Conservation (phyloP, 345 rosid genomes). For the Moringa oleifera region DNA sequence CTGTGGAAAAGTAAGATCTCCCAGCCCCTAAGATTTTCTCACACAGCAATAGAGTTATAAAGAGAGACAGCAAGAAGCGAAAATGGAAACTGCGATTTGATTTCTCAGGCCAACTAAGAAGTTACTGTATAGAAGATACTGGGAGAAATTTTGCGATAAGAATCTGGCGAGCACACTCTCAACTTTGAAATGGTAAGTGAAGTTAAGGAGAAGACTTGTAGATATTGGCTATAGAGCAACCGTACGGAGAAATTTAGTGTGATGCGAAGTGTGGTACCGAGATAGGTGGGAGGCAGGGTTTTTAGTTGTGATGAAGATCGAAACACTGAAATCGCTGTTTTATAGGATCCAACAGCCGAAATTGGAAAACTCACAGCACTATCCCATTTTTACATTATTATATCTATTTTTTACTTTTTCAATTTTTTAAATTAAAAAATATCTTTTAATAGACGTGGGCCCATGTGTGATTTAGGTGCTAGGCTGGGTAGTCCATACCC, state of each 20-base stretch:
- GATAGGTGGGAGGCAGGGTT: constrained; percentile 14
- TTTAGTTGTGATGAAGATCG: constrained; percentile 15
- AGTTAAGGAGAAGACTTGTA: neutral
- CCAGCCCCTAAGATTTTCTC: neutral
- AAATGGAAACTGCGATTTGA: constrained; percentile 4
- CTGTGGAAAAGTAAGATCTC: no score
- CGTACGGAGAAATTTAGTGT: neutral
- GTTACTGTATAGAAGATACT: neutral
- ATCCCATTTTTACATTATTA: no score
- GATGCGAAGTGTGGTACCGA: neutral
- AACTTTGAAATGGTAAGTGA: neutral
- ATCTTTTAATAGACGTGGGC: no score
- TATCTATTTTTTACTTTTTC: neutral
- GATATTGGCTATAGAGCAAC: constrained; percentile 1
- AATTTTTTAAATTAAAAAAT: neutral
- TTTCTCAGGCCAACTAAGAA: neutral
- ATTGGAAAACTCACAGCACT: constrained; percentile 18
- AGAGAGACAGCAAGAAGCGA: neutral
- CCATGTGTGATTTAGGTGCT: no score
- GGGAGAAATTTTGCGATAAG: no score
- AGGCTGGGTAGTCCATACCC: no score
- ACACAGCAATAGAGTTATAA: neutral
- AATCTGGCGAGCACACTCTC: no score
- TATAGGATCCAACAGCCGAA: constrained; percentile 58
- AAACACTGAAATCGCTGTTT: constrained; percentile 40